Evolutionary conservation across 768 basidiomycete genomes (phyloP).

Genomic region (Cystoderma amianthinum): DNA sequence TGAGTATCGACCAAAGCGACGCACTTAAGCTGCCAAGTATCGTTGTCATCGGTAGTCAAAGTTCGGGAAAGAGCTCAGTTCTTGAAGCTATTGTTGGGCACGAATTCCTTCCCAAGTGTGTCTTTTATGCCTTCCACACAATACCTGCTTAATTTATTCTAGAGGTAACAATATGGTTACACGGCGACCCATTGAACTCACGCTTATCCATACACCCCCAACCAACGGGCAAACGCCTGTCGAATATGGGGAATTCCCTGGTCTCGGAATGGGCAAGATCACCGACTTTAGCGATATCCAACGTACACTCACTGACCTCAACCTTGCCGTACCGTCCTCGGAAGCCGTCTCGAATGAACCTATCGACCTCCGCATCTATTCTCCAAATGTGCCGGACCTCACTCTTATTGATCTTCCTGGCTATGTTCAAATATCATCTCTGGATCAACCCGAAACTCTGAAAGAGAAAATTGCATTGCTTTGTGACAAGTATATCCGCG

Average conservation of each 20-base stretch:
- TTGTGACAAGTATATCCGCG: slow-evolving; percentile 97
- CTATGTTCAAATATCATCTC: slow-evolving; percentile 89
- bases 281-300: slow-evolving; percentile 91
- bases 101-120: slow-evolving; percentile 96
- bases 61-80: slow-evolving; percentile 97
- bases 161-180: slow-evolving; percentile 99
- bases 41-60: slow-evolving; percentile 97
- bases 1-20: slow-evolving; percentile 95
- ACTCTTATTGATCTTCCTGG: slow-evolving; percentile 97
- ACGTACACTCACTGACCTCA: slow-evolving; percentile 88
- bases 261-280: slow-evolving; percentile 82
- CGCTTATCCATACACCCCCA: slow-evolving; percentile 85
- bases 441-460: slow-evolving; percentile 93
- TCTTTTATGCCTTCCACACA: slow-evolving; percentile 9
- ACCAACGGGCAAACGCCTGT: slow-evolving; percentile 43
- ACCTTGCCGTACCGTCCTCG: slow-evolving; percentile 84
- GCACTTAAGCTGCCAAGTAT: slow-evolving; percentile 93
- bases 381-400: slow-evolving; percentile 92
- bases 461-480: slow-evolving; percentile 87
- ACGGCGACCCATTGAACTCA: slow-evolving; percentile 94
- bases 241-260: slow-evolving; percentile 95
- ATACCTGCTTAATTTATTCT: slow-evolving; percentile 4
- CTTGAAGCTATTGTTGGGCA: slow-evolving; percentile 96
- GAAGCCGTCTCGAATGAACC: slow-evolving; percentile 93
- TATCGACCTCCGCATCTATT: slow-evolving; percentile 95